These are phyloP conservation scores for Eucalyptus cloeziana DNA, from an alignment of 345 rosid species.

Conservation along the genomic window DNA sequence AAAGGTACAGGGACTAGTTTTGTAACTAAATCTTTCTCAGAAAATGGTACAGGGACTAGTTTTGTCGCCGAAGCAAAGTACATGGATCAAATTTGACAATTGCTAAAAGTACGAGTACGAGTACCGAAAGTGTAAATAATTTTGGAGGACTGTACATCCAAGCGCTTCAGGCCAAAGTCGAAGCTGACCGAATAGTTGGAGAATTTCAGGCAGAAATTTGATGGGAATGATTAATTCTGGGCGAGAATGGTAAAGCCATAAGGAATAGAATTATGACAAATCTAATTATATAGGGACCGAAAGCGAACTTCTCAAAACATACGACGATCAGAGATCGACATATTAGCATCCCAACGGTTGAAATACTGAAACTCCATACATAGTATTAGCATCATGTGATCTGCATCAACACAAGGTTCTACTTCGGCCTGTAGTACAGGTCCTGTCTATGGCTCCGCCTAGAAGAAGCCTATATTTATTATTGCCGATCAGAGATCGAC, in stretches of 20 bases:
- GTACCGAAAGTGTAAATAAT: accelerated
- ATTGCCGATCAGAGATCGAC: not conserved
- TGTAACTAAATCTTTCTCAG: not conserved
- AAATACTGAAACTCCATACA: not conserved
- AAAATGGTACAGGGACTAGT: not conserved
- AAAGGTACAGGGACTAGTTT: no score
- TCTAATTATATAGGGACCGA: not conserved
- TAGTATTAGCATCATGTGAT: not conserved
- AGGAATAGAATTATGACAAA: not conserved
- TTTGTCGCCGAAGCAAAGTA: not conserved
- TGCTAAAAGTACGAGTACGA: not conserved
- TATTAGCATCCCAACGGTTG: not conserved
- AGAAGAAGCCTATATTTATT: not conserved
- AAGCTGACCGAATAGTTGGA: not conserved
- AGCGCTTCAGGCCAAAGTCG: not conserved
- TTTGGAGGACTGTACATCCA: not conserved
- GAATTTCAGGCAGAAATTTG: not conserved
- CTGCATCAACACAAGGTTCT: not conserved
- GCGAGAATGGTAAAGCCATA: not conserved
- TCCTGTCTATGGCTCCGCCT: not conserved
- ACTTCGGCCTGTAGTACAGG: not conserved
- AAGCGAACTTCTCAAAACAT: not conserved
- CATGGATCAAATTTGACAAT: not conserved
- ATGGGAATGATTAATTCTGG: not conserved
- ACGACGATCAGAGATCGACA: no score